Conservation (phyloP, 345 rosid genomes). For the Salix dunnii region DNA sequence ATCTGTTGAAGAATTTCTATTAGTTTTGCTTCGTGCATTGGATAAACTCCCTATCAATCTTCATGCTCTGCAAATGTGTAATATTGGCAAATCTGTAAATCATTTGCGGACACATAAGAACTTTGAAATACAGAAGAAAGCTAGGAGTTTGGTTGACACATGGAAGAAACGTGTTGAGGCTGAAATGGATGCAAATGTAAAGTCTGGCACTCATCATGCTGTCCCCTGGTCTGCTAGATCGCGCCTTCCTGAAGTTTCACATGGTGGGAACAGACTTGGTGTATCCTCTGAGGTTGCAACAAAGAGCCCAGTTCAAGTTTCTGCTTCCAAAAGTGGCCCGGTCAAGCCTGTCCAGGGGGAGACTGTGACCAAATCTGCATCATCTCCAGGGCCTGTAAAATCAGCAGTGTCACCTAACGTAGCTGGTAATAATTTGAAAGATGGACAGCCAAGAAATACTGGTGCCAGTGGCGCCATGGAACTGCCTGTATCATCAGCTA, state of each 20-base stretch:
- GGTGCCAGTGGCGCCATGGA: slow-evolving; percentile 37
- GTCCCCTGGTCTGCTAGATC: slow-evolving; percentile 60
- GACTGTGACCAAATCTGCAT: slow-evolving; percentile 39
- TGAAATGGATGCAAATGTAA: slow-evolving; percentile 69
- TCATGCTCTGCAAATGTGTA: slow-evolving; percentile 81
- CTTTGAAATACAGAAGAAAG: slow-evolving; percentile 81
- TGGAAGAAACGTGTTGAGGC: slow-evolving; percentile 97
- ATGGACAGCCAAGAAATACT: slow-evolving; percentile 46
- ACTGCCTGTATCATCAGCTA: slow-evolving; percentile 37
- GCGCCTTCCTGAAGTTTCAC: slow-evolving; percentile 56
- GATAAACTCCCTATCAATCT: slow-evolving; percentile 90
- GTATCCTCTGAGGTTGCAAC: slow-evolving; percentile 56
- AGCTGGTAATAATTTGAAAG: slow-evolving; percentile 42
- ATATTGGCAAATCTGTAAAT: slow-evolving; percentile 90
- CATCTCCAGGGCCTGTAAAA: slow-evolving; percentile 56
- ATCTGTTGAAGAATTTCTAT: slow-evolving; percentile 66
- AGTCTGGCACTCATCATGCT: slow-evolving; percentile 53
- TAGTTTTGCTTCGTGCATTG: slow-evolving; percentile 75
- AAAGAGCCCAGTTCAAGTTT: slow-evolving; percentile 54
- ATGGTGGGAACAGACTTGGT: slow-evolving; percentile 51
- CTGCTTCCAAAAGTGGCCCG: slow-evolving; percentile 56
- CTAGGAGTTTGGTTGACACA: slow-evolving; percentile 83
- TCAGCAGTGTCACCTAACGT: slow-evolving; percentile 44
- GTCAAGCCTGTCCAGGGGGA: slow-evolving; percentile 57
- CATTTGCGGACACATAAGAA: slow-evolving; percentile 74